Base-by-base conservation (phyloP, 148 eudicot genomes). In the Amaranthus cruentus region DNA sequence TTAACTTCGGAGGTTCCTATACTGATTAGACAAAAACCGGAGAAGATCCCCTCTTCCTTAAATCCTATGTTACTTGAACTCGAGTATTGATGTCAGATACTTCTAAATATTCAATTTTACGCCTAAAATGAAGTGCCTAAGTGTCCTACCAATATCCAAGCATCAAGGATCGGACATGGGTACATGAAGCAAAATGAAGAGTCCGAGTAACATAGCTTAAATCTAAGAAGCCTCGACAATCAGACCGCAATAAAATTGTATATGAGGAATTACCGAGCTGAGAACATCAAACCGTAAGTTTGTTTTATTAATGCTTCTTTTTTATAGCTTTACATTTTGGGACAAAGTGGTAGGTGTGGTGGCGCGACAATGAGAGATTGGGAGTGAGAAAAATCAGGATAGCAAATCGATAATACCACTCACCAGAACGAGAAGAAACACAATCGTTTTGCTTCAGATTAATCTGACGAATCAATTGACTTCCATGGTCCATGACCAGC, bases 401-500 rank as follows among this genome's bases (percentile, higher is more conserved):
- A 28, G 38, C 38, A 28, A 0, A 28, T 28, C 38, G 38, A 28
- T 28, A 28, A 28, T 28, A 28, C 38, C 38, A 28, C 38, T 28
- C 38, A 88, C 94, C 90, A 72, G 94, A 78, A 66, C 77, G 74
- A 62, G 88, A 83, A 56, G 78, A 77, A 6, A 68, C 73, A 76
- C 95, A 91, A 76, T 91, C 88, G 65, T 81, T 85, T 4, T 81
- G 74, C 84, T 88, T 89, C 54, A 89, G 78, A 75, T 85, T 77
- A 73, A 91, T 85, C 76, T 86, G 89, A 74, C 95, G 92, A 70
- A 91, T 69, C 85, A 91, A 77, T 71, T 81, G 77, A 76, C 81
- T 76, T 51, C 94, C 92, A 76, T 74, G 94, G 70, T 91, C 97
- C 78, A 85, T 77, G 49, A 91, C 71, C 83, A 91, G 75, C 59